Evolutionary conservation across 2,329 filamentous ascomycete genomes (phyloP).

Genomic region (Helminthosporium solani): DNA sequence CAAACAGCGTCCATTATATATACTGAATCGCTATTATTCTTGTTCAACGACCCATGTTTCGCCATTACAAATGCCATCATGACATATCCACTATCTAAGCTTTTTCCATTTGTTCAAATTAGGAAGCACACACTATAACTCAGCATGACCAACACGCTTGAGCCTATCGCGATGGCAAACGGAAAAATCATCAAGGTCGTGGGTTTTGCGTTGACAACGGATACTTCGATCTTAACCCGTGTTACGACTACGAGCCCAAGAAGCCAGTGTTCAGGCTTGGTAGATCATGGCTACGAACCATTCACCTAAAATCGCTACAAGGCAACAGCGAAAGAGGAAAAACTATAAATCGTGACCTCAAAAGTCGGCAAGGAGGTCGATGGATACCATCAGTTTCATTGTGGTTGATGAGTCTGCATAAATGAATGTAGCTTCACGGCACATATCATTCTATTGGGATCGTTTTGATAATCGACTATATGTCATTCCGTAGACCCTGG

Average conservation of each 20-base stretch:
- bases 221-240: constrained; percentile 55
- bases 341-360: constrained; percentile 25
- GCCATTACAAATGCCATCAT: too few relatives aligned
- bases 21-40: too few relatives aligned
- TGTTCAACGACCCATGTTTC: too few relatives aligned
- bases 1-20: background rate
- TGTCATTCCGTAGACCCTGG: too few relatives aligned
- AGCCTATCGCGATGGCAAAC: constrained; percentile 15
- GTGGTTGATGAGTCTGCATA: background rate
- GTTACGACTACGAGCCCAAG: constrained; percentile 54
- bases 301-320: constrained; percentile 54
- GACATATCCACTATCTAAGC: too few relatives aligned
- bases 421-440: background rate
- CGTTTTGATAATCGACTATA: background rate
- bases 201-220: constrained; percentile 51
- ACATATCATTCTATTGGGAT: background rate
- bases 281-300: constrained; percentile 55
- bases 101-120: too few relatives aligned
- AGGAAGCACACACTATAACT: too few relatives aligned
- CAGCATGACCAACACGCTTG: background rate
- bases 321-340: constrained; percentile 48
- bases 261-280: constrained; percentile 57
- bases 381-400: background rate
- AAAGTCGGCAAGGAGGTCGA: constrained; percentile 17
- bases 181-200: constrained; percentile 29